These are phyloP conservation scores for Trichosanthes truncata DNA, from an alignment of 306 rosid species.

Conservation along the genomic window DNA sequence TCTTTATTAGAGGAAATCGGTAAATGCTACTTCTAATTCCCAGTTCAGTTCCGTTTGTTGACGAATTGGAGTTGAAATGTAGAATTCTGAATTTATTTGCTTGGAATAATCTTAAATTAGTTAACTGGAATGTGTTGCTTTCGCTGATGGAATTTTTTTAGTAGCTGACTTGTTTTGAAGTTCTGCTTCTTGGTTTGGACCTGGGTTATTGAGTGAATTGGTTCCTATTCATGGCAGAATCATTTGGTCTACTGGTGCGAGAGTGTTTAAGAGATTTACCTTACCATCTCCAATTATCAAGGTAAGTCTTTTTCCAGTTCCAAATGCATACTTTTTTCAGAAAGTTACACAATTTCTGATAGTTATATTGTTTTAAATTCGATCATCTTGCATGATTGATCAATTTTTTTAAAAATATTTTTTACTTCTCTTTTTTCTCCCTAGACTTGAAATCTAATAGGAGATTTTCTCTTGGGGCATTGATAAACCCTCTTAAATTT, in stretches of 20 bases:
- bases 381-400: background rate
- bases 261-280: slow-evolving; percentile 81
- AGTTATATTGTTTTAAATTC: background rate
- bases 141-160: background rate
- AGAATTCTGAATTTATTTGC: background rate
- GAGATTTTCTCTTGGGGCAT: background rate
- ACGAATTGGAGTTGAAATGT: background rate
- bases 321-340: background rate
- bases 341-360: background rate
- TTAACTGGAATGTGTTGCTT: background rate
- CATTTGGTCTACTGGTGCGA: slow-evolving; percentile 79
- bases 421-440: background rate
- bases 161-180: background rate
- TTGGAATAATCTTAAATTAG: background rate
- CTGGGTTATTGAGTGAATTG: background rate
- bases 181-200: background rate
- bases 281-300: slow-evolving; percentile 49
- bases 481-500: background rate
- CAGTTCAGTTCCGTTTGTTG: slow-evolving; percentile 8
- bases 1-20: slow-evolving; percentile 73
- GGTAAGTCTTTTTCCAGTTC: slow-evolving; percentile 21
- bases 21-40: slow-evolving; percentile 20
- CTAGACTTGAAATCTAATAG: background rate
- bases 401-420: background rate
- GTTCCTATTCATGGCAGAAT: slow-evolving; percentile 38